Evolutionary conservation across 495 filamentous ascomycete species (phyloP).

Genomic region (Hypoxylon crocopeplum): DNA sequence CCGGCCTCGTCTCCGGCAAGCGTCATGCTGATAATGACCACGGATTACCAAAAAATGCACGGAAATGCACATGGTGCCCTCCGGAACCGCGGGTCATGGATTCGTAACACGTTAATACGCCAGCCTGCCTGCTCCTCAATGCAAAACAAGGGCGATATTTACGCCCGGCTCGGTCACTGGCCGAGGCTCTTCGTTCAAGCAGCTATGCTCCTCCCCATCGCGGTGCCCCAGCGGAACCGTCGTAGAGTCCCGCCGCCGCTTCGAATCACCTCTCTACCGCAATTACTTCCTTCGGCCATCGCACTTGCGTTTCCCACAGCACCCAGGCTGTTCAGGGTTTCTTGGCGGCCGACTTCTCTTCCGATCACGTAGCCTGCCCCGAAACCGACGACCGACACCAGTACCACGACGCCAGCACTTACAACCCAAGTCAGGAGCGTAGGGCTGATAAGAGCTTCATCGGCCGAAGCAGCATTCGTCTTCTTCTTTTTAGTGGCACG

Average conservation of each 20-base stretch:
- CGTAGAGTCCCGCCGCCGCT: slow-evolving; percentile 49
- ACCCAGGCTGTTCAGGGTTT: slow-evolving; percentile 51
- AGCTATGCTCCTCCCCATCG: slow-evolving; percentile 48
- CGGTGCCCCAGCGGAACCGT: slow-evolving; percentile 55
- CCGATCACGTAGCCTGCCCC: slow-evolving; percentile 92
- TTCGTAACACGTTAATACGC: slow-evolving; percentile 29
- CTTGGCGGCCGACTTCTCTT: slow-evolving; percentile 76
- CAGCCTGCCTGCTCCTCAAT: slow-evolving; percentile 7
- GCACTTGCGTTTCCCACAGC: slow-evolving; percentile 50
- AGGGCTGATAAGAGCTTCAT: slow-evolving; percentile 61
- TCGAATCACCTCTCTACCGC: slow-evolving; percentile 52
- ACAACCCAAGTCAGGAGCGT: slow-evolving; percentile 91
- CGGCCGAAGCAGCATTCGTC: slow-evolving; percentile 34
- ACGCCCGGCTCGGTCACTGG: not conserved
- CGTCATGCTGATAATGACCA: slow-evolving; percentile 1
- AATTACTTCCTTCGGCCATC: slow-evolving; percentile 38
- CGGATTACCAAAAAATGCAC: slow-evolving; percentile 3
- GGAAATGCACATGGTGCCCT: slow-evolving; percentile 8
- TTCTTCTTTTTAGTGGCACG: slow-evolving; percentile 64
- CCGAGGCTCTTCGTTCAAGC: slow-evolving; percentile 37
- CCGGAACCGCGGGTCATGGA: slow-evolving; percentile 12
- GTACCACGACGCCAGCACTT: slow-evolving; percentile 87
- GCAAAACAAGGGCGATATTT: slow-evolving; percentile 11
- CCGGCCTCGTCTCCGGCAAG: slow-evolving; percentile 5
- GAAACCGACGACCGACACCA: slow-evolving; percentile 91